Base-by-base conservation (phyloP, 331 rosid genomes). In the Malus hybrid region DNA sequence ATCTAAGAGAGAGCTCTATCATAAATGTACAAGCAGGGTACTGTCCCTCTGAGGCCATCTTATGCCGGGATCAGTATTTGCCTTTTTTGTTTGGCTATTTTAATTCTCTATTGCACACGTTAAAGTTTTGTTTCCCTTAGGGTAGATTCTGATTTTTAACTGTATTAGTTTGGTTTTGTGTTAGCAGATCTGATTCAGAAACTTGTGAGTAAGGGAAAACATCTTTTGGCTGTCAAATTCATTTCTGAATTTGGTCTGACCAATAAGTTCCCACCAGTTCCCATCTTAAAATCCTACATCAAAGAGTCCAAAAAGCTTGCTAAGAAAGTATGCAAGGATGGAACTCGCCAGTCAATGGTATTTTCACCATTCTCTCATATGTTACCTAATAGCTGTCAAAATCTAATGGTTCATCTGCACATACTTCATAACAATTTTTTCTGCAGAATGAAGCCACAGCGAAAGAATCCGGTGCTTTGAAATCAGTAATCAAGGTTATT, bases 391-490 rank as follows among this genome's bases (percentile, higher is more conserved):
- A 26, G 18, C 34, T 60, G 64, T 73, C 32, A 32, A 77, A 24
- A 30, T 20, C 28, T n/a, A 46, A 50, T 32, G 10, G 14, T 66
- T 70, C 70, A 53, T 72, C 62, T 55, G 55, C 53, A 28, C 60
- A 65, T 30, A 26, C 24, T 76, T 71, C 73, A 44, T 71, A 70
- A 48, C 44, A 48, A 15, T 75, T 32, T 50, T 83, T 77, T 42
- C 5, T 70, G 77, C 90, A 93, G 97, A 83, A 70, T 79, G 97
- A 88, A 86, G 83, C 85, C 74, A 79, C 77, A 6, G 85, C 93
- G 16, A 93, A 88, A 80, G 89, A 93, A 85, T 73, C 85, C 36
- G 85, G 90, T 75, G 91, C 95, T 12, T 53, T 94, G 84, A 89
- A 73, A 85, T 78, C 89, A 14, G 96, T 84, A 24, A 70, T 94